Evolutionary conservation across 2,329 filamentous ascomycete genomes (phyloP), one percentile per base, ranked within the genome.

Genomic region (Graphilbum ipis-grandicollis): DNA sequence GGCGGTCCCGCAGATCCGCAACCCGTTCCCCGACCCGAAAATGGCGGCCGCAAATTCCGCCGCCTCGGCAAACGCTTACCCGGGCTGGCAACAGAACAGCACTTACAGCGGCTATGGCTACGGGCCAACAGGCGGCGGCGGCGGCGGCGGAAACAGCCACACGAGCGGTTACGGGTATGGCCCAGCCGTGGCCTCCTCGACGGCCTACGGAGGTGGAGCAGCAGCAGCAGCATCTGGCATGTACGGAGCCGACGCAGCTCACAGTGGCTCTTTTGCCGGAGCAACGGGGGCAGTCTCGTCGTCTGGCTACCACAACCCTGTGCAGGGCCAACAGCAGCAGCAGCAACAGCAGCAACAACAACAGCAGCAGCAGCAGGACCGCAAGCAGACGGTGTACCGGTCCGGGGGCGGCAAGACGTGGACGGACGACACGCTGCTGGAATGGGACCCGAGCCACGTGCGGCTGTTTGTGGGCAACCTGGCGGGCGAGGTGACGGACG

Each of bases 401-500:
- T 71, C 80, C 42, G 90, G 88, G 35, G 90, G 90, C 43, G 90
- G 90, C 38, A 83, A 93, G 61, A 80, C 75, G 40, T 98, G 90
- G 90, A 79, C 80, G 19, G 90, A 98, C 53, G 68, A 81, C 39
- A 71, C 79, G 0, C 71, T 98, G 4, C 70, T 96, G 2, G 90
- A 96, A 54, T 98, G 90, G 90, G 86, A 96, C 52, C 88, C 88
- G 2, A 72, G 80, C 21, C 90, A 98, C 54, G 81, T 93, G 50
- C 83, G 90, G 26, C 73, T 98, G 31, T 96, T 96, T 56, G 85
- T 96, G 14, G 90, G 90, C 45, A 98, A 98, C 55, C 70, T 98
- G 36, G 90, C 90, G 30, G 90, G 90, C 47, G 90, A 98, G 62
- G 90, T 93, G 22, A 98, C 90, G 1, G 90, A 98, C 56, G 90